These are phyloP conservation scores for Blastocystis sp. DNA, from an alignment of 352 stramenopile genomes.

Conservation along the genomic window DNA sequence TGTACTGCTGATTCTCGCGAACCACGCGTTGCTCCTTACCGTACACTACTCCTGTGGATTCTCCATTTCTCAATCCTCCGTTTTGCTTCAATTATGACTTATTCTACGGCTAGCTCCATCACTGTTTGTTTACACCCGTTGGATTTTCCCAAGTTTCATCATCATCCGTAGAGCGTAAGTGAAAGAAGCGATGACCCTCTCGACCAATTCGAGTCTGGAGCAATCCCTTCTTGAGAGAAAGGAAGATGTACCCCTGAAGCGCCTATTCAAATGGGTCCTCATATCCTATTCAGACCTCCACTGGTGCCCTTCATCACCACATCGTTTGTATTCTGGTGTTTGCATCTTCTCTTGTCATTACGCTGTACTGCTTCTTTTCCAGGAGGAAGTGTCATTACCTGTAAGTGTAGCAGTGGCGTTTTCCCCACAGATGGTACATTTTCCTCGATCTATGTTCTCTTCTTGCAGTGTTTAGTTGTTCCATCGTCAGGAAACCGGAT, in stretches of 20 bases:
- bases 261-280: not conserved
- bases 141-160: too few relatives aligned
- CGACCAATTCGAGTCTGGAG: not conserved
- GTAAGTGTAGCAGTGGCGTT: not conserved
- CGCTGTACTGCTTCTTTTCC: not conserved
- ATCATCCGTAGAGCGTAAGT: too few relatives aligned
- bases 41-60: too few relatives aligned
- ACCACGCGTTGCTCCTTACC: too few relatives aligned
- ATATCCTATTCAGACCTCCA: not conserved
- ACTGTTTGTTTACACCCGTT: too few relatives aligned
- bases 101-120: too few relatives aligned
- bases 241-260: not conserved
- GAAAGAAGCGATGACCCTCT: not conserved
- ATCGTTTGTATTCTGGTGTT: not conserved
- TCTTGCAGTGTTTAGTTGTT: not conserved
- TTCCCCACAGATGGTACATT: conserved; percentile 10
- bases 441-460: not conserved
- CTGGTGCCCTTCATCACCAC: not conserved
- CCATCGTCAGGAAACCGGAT: not conserved
- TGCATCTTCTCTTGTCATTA: not conserved
- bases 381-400: conserved; percentile 14
- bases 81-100: too few relatives aligned
- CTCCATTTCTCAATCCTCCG: too few relatives aligned
- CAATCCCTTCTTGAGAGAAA: not conserved
- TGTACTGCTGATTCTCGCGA: not conserved